Conservation (phyloP, 176 grass and related monocot species). For the Dendrocalamus sinicus region DNA sequence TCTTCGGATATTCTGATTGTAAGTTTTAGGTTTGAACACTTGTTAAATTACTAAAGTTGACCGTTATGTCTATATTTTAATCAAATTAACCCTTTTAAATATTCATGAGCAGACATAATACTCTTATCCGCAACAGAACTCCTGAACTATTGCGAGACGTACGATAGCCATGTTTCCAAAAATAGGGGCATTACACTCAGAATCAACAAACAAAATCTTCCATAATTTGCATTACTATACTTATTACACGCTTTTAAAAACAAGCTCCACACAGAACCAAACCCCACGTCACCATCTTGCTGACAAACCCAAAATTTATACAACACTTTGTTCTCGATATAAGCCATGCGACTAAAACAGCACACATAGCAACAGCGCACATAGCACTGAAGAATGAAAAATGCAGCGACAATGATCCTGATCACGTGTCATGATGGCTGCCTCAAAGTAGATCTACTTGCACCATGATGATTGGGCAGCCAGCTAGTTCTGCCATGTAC, state of each 20-base stretch:
- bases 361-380: background rate
- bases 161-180: too few species aligned
- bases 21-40: fast-evolving
- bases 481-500: background rate
- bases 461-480: conserved; percentile 16
- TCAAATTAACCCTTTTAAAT: too few species aligned
- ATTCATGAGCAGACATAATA: too few species aligned
- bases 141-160: too few species aligned
- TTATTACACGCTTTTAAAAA: conserved; percentile 53
- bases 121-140: too few species aligned
- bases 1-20: too few species aligned
- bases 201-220: conserved; percentile 21
- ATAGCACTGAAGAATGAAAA: conserved; percentile 23
- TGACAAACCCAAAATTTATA: conserved; percentile 55
- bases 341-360: conserved; percentile 33
- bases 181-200: background rate
- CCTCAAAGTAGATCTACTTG: conserved; percentile 33
- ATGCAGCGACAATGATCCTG: background rate
- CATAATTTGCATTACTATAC: conserved; percentile 30
- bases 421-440: conserved; percentile 28
- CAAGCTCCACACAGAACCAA: conserved; percentile 35
- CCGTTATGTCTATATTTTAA: too few species aligned
- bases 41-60: too few species aligned
- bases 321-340: conserved; percentile 49
- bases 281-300: conserved; percentile 8